phyloP scores from a whole-genome alignment of 148 eudicot species.

The Chenopodium berlandieri region DNA sequence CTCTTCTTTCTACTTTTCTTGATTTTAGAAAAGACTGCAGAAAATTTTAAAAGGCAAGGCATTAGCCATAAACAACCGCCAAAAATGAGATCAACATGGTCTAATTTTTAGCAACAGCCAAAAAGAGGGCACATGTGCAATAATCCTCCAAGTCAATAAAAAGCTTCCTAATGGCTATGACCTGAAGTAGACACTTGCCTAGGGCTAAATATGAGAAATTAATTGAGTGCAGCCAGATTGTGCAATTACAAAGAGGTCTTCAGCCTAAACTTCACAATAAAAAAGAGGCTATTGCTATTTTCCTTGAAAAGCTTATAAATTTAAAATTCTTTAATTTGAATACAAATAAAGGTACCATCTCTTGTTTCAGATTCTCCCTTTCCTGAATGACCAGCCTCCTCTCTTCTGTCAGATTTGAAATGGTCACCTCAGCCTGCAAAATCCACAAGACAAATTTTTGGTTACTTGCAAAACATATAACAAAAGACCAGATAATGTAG shows the following conservation, averaged over 20 bases:
- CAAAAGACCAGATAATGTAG: not conserved
- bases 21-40: conserved; percentile 51
- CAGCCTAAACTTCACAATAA: not conserved
- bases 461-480: not conserved
- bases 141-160: not conserved
- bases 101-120: not conserved
- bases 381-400: conserved; percentile 54
- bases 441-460: conserved; percentile 17
- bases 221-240: not conserved
- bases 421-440: conserved; percentile 64
- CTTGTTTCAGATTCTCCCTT: conserved; percentile 52
- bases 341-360: conserved; percentile 48
- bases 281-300: not conserved
- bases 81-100: not conserved
- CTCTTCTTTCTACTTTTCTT: conserved; percentile 42
- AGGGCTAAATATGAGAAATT: not conserved
- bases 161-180: not conserved
- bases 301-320: not conserved
- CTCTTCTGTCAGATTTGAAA: conserved; percentile 61
- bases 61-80: not conserved
- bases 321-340: not conserved
- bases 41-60: not conserved
- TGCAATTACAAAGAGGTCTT: not conserved
- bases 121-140: no score
- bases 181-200: not conserved